Evolutionary conservation across 108 stramenopile genomes (phyloP), one percentile per base, ranked within the genome.

Genomic region (Hondaea fermentalgiana): DNA sequence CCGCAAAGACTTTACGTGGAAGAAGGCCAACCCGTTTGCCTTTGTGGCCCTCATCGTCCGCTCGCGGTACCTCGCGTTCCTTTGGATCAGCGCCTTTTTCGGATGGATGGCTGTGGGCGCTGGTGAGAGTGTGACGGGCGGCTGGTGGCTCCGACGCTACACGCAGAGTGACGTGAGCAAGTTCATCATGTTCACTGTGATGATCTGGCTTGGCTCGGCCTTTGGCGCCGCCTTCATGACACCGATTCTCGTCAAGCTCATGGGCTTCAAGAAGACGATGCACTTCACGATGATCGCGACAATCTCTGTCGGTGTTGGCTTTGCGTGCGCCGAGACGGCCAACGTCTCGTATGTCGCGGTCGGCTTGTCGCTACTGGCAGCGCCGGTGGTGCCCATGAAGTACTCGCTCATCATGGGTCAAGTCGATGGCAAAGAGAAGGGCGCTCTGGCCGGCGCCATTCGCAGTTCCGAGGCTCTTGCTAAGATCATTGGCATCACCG

Each of bases 1-100:
- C 21, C 72, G 72, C 72, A 72, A 72, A 3, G 3, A 17, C 72
- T n/a, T 72, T 3, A 42, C 16, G 17, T 72, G 72, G 72, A 72
- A 72, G 29, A 72, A 72, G 72, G 72, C 72, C 29, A 72, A 72
- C 72, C 72, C 72, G 35, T 72, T 72, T 42, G 72, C 21, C 72
- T 72, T 72, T 23, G 21, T 72, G 28, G 23, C 35, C 17, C 23
- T 72, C 28, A 72, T 72, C 29, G 17, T 23, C 72, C 23, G 29
- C 17, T n/a, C 28, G 21, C 72, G 28, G 19, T 72, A 72, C 72
- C 23, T 72, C 1, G 1, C 35, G 2, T 72, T 23, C 2, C 23
- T 72, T 42, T 72, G 72, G 72, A n/a, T 72, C 28, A 72, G 72
- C 29, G 72, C 72, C 19, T 23, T 42, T 23, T 72, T 23, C 23